Conservation (phyloP, 2,329 filamentous ascomycete genomes). For the Biscogniauxia marginata region DNA sequence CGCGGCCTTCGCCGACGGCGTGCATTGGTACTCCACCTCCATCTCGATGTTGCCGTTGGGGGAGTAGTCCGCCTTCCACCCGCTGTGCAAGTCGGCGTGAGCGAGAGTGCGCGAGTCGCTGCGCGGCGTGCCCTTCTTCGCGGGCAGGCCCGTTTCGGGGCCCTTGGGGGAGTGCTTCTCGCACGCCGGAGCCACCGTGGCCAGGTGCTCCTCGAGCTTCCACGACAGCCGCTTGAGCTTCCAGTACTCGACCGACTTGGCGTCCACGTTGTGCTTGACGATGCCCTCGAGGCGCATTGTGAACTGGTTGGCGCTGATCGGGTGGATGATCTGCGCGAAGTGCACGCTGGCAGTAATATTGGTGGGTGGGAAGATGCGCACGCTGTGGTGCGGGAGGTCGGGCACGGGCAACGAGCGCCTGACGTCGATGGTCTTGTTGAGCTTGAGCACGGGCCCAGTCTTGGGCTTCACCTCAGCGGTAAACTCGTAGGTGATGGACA, state of each 20-base stretch:
- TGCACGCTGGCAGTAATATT: constrained; percentile 85
- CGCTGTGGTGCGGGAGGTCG: constrained; percentile 79
- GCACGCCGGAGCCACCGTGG: constrained; percentile 77
- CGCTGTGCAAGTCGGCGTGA: constrained; percentile 75
- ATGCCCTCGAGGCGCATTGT: constrained; percentile 84
- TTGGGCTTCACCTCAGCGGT: constrained; percentile 63
- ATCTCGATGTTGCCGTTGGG: constrained; percentile 67
- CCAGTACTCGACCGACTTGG: constrained; percentile 77
- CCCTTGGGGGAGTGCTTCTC: constrained; percentile 64
- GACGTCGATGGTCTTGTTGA: constrained; percentile 68
- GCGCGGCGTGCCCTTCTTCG: constrained; percentile 68
- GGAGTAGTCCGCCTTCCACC: constrained; percentile 78
- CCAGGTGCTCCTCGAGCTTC: constrained; percentile 86
- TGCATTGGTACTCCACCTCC: constrained; percentile 74
- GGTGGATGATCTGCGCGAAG: constrained; percentile 80
- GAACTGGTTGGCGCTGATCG: constrained; percentile 78
- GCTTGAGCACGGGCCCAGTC: constrained; percentile 57
- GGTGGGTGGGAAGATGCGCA: constrained; percentile 94
- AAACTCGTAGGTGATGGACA: constrained; percentile 76
- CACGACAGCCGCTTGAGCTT: constrained; percentile 87
- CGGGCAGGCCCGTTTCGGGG: constrained; percentile 40
- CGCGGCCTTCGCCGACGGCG: constrained; percentile 58
- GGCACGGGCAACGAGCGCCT: constrained; percentile 74
- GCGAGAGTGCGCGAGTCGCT: constrained; percentile 76
- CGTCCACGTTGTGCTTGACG: constrained; percentile 65